Base-by-base conservation (phyloP, 2,329 filamentous ascomycete genomes). In the Ceratocystis colombiana region DNA sequence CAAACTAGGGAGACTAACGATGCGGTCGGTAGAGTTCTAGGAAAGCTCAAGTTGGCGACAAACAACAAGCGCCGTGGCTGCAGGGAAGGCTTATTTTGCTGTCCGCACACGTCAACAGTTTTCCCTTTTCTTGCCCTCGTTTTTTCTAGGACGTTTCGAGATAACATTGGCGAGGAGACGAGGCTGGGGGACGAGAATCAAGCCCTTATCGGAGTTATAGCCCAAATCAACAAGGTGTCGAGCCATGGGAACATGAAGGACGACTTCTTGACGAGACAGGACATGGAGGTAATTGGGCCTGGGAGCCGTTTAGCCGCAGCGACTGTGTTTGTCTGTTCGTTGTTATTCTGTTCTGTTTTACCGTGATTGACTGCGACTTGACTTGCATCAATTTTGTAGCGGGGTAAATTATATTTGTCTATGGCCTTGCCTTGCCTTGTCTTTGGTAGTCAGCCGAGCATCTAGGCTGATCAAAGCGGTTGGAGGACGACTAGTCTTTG, bases 31-130 rank as follows among this genome's bases (percentile, higher is more conserved):
- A 20, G n/a, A n/a, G 17, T 12, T 22, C 46, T 8, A 50, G 46
- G 46, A 41, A 12, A 41, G 3, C 46, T 25, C 46, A 20, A 50
- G 46, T 25, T 2, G 7, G n/a, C 46, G 46, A 50, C 46, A 50
- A 50, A 22, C 6, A 62, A 62, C 59, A 62, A 62, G 41, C 15
- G 59, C 59, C 8, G n/a, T 28, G 61, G 37, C 20, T 22, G 61
- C 15, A 41, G n/a, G 61, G 20, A 30, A 55, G 25, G 25, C 20
- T 30, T 25, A 15, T 28, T 62, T 10, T 44, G 33, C 33, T 37
- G 37, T 41, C 10, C 3, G 12, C 37, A 20, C 6, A 8, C 37
- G 15, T 48, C 5, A 12, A 41, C 12, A n/a, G 6, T 48, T 25
- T 44, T 8, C 37, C 61, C 22, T 48, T 48, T 48, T 48, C 12